These are phyloP conservation scores for Fusarium brevicatenulatum DNA, from an alignment of 2,329 filamentous ascomycete species.

Conservation along the genomic window DNA sequence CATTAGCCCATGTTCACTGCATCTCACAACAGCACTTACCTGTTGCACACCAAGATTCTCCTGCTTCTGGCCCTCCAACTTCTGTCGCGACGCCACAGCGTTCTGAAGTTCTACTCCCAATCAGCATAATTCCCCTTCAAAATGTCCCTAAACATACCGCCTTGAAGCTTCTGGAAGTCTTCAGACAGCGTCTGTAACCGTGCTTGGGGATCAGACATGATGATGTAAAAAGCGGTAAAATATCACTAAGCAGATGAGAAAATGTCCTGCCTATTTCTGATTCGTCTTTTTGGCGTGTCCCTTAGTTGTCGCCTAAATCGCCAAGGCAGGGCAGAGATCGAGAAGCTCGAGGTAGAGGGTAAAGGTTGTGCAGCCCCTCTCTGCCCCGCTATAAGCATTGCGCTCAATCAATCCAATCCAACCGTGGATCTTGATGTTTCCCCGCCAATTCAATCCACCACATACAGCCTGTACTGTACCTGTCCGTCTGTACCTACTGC, in stretches of 20 bases:
- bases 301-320: slow-evolving; percentile 27
- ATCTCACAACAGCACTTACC: slow-evolving; percentile 54
- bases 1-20: slow-evolving; percentile 23
- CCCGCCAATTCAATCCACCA: slow-evolving; percentile 49
- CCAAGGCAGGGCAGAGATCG: neutral
- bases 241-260: slow-evolving; percentile 5
- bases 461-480: slow-evolving; percentile 26
- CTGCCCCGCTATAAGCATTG: slow-evolving; percentile 50
- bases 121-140: slow-evolving; percentile 12
- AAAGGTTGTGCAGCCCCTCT: slow-evolving; percentile 45
- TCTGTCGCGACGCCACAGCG: slow-evolving; percentile 82
- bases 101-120: slow-evolving; percentile 76
- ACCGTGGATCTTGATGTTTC: slow-evolving; percentile 47
- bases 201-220: slow-evolving; percentile 79
- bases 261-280: neutral
- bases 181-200: slow-evolving; percentile 85
- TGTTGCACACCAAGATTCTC: slow-evolving; percentile 91
- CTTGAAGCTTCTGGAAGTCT: slow-evolving; percentile 87
- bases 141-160: slow-evolving; percentile 63
- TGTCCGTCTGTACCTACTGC: neutral
- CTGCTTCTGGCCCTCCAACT: slow-evolving; percentile 91
- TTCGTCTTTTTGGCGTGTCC: neutral
- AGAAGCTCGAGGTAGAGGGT: slow-evolving; percentile 15
- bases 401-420: slow-evolving; percentile 29
- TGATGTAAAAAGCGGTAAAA: slow-evolving; percentile 2